A percentile compares a stretch with the other conserved stretches of the same genome.
Conservation (phyloP, 345 rosid species). For the Populus pruinosa region DNA sequence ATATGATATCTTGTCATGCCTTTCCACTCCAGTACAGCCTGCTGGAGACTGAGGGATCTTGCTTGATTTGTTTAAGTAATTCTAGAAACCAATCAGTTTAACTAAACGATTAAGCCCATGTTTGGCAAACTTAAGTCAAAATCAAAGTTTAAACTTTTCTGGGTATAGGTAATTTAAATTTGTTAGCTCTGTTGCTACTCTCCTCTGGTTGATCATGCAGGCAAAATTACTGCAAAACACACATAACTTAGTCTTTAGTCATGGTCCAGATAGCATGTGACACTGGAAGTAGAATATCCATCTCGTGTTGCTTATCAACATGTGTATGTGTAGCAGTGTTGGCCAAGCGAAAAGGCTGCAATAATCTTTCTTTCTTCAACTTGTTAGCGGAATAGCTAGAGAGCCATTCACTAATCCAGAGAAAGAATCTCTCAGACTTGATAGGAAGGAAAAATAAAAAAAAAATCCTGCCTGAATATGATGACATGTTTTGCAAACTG, state of each 20-base stretch:
- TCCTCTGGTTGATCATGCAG: background rate
- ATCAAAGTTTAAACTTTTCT: background rate
- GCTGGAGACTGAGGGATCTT: background rate
- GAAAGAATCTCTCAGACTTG: background rate
- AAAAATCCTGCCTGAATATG: background rate
- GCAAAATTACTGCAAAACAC: background rate
- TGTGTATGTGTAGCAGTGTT: background rate
- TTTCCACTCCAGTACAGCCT: constrained; percentile 22
- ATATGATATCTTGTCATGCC: constrained; percentile 2
- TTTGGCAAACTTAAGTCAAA: background rate
- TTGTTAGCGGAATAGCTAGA: background rate
- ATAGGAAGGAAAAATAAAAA: background rate
- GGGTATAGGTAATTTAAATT: background rate
- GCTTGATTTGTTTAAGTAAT: background rate
- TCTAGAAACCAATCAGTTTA: background rate
- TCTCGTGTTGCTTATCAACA: background rate
- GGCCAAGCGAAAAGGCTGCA: background rate
- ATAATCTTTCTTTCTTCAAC: background rate
- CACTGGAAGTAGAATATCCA: background rate
- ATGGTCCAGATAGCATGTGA: background rate
- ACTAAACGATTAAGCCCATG: background rate
- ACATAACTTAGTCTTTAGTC: background rate
- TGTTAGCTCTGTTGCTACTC: background rate
- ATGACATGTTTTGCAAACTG: background rate
- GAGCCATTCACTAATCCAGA: background rate